A percentile compares a stretch with the other conserved stretches of the same genome.
phyloP scores from a whole-genome alignment of 2,329 filamentous ascomycete species.

The Myriosclerotinia duriaeana region DNA sequence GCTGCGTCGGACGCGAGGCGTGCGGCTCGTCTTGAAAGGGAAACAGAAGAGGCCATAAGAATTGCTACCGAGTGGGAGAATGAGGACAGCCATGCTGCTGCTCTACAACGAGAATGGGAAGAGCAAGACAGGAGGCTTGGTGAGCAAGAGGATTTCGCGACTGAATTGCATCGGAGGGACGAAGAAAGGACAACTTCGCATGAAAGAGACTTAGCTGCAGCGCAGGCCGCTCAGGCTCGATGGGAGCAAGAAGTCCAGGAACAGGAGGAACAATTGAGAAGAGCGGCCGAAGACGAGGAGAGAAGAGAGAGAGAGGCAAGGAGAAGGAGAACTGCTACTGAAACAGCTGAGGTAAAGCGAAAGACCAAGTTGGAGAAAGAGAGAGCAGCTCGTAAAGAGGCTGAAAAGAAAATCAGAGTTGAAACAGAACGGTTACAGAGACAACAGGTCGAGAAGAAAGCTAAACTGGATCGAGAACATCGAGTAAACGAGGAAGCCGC shows the following conservation, averaged over 20 bases:
- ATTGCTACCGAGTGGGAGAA: conserved; percentile 22
- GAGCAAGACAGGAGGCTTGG: conserved; percentile 14
- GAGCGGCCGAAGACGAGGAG: not conserved
- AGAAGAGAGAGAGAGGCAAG: conserved; percentile 1
- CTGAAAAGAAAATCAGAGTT: conserved; percentile 11
- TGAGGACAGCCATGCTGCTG: conserved; percentile 12
- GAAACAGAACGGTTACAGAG: conserved; percentile 13
- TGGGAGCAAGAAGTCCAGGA: conserved; percentile 16
- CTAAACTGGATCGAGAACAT: conserved; percentile 6
- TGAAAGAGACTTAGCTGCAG: conserved; percentile 17
- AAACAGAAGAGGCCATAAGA: conserved; percentile 19
- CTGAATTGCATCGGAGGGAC: conserved; percentile 7
- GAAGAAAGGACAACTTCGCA: conserved; percentile 7
- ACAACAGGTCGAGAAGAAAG: not conserved
- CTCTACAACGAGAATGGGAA: conserved; percentile 15
- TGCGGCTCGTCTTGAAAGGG: conserved; percentile 10
- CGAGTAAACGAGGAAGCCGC: not conserved
- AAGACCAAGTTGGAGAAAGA: conserved; percentile 14
- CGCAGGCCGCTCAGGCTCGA: conserved; percentile 20
- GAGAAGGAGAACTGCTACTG: not conserved
- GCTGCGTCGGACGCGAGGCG: not conserved
- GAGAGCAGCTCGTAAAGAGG: not conserved
- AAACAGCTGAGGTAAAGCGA: not conserved
- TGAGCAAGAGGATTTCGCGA: conserved; percentile 16
- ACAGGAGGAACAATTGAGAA: conserved; percentile 11